Conservation (phyloP, 1,139 yeast genomes). For the Kazachstania sp. region DNA sequence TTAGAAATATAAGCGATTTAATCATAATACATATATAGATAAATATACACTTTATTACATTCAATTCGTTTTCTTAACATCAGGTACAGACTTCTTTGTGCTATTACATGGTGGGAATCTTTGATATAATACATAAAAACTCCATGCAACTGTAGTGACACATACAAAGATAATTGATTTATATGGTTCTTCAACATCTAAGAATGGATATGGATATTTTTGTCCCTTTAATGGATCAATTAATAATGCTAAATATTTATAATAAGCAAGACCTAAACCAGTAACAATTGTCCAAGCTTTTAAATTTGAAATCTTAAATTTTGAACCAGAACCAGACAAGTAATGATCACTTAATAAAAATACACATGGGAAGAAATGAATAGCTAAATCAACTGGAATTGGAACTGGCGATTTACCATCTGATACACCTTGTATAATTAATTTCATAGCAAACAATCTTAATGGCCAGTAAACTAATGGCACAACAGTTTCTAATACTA, state of each 20-base stretch:
- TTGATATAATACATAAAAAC: conserved; percentile 24
- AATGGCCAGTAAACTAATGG: conserved; percentile 61
- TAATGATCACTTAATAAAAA: conserved; percentile 45
- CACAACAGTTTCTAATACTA: conserved; percentile 52
- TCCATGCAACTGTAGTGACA: conserved; percentile 42
- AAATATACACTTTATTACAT: neutral
- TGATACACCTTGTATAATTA: conserved; percentile 34
- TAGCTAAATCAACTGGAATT: conserved; percentile 43
- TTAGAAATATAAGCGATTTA: too few species aligned
- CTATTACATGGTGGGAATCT: conserved; percentile 13
- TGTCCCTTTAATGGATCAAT: conserved; percentile 42
- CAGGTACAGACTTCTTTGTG: neutral
- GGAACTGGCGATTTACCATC: conserved; percentile 34
- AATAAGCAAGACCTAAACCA: conserved; percentile 41
- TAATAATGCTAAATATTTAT: conserved; percentile 42
- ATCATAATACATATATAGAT: too few species aligned
- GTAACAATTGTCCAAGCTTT: conserved; percentile 37
- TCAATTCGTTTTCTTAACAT: neutral
- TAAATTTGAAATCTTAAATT: conserved; percentile 26
- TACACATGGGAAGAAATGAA: conserved; percentile 52
- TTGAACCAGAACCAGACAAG: conserved; percentile 42
- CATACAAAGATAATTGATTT: conserved; percentile 43
- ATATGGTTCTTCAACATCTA: conserved; percentile 41
- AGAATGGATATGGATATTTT: conserved; percentile 58
- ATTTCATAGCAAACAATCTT: conserved; percentile 40